Conservation (phyloP, 768 basidiomycete genomes). For the Trametes punicea region DNA sequence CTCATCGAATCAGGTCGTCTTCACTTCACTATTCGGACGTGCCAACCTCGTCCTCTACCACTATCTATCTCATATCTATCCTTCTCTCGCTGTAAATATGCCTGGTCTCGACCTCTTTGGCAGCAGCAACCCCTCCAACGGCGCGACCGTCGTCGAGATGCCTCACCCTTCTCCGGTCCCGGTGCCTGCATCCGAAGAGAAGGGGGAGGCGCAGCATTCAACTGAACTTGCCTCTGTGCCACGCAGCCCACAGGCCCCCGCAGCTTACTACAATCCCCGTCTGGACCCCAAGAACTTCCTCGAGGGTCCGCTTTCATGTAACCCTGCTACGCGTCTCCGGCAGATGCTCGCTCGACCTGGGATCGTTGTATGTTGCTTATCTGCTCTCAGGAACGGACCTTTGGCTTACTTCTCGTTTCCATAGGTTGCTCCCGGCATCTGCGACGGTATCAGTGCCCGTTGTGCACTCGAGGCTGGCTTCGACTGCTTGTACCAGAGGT, state of each 20-base stretch:
- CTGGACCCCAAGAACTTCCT: slow-evolving; percentile 66
- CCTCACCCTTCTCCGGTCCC: slow-evolving; percentile 5
- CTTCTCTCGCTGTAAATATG: slow-evolving; percentile 20
- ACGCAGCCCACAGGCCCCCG: slow-evolving; percentile 13
- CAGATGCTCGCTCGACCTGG: slow-evolving; percentile 56
- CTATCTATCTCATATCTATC: slow-evolving; percentile 13
- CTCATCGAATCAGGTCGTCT: slow-evolving; percentile 2
- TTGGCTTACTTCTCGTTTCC: neutral
- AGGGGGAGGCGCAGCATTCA: neutral
- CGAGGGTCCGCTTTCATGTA: slow-evolving; percentile 63
- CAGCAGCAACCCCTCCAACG: slow-evolving; percentile 20
- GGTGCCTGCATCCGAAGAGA: neutral
- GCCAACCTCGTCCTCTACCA: neutral
- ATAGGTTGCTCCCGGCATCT: slow-evolving; percentile 80
- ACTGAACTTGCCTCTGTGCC: neutral
- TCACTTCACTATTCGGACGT: neutral
- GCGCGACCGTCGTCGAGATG: slow-evolving; percentile 18
- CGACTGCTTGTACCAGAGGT: slow-evolving; percentile 75
- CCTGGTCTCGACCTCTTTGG: slow-evolving; percentile 29
- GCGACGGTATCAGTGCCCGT: slow-evolving; percentile 76
- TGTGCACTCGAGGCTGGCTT: slow-evolving; percentile 81
- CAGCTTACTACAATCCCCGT: slow-evolving; percentile 61
- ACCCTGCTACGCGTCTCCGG: slow-evolving; percentile 69
- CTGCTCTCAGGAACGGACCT: neutral
- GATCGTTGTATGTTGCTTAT: slow-evolving; percentile 54